Conservation (phyloP, 768 basidiomycete genomes). For the Suillus americanus region DNA sequence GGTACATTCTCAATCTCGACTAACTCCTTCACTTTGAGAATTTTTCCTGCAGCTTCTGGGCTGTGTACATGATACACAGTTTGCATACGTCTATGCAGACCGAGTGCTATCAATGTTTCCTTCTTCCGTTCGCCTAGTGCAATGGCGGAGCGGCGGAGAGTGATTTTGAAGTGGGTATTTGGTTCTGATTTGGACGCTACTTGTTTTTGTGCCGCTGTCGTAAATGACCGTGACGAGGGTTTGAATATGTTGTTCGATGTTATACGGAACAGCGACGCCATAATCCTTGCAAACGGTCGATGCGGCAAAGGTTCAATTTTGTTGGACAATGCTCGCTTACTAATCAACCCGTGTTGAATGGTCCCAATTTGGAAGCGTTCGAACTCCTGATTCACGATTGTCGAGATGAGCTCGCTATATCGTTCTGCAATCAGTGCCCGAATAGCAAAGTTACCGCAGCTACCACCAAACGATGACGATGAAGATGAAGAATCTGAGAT, state of each 20-base stretch:
- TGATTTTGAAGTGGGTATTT: slow-evolving; percentile 85
- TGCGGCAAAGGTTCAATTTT: not conserved
- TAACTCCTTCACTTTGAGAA: slow-evolving; percentile 85
- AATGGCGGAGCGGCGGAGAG: slow-evolving; percentile 84
- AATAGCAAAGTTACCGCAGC: slow-evolving; percentile 67
- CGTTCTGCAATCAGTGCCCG: slow-evolving; percentile 78
- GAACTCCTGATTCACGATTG: slow-evolving; percentile 4
- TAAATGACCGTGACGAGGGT: slow-evolving; percentile 14
- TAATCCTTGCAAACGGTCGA: slow-evolving; percentile 1
- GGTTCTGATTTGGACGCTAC: slow-evolving; percentile 17
- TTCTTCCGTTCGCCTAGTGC: slow-evolving; percentile 71
- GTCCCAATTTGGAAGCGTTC: not conserved
- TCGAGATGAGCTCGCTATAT: slow-evolving; percentile 65
- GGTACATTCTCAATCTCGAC: slow-evolving; percentile 87
- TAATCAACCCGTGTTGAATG: not conserved
- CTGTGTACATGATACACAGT: slow-evolving; percentile 80
- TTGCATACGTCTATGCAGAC: slow-evolving; percentile 79
- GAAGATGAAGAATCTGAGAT: slow-evolving; percentile 52
- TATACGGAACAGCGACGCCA: slow-evolving; percentile 14
- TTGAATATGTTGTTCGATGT: slow-evolving; percentile 3
- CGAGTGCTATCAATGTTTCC: slow-evolving; percentile 78
- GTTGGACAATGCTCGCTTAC: not conserved
- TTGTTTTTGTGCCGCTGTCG: slow-evolving; percentile 5
- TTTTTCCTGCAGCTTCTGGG: slow-evolving; percentile 80
- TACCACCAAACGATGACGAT: slow-evolving; percentile 46